Conservation (phyloP, 352 stramenopile species). For the Pythium rishiriense region DNA sequence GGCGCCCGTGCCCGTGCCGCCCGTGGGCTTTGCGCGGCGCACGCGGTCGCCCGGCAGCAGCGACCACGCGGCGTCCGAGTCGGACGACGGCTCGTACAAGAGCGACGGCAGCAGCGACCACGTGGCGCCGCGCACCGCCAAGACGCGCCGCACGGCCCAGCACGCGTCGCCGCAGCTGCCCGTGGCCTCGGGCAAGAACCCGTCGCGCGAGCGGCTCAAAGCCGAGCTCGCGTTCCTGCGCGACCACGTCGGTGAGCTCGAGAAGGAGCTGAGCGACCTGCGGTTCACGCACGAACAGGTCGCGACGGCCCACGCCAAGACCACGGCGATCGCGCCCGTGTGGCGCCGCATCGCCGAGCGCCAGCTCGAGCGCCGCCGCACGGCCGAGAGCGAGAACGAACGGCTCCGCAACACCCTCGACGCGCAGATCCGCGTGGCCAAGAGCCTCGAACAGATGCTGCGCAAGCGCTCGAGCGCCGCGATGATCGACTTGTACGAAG, state of each 20-base stretch:
- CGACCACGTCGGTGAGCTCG: conserved; percentile 43
- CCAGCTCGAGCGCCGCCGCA: conserved; percentile 35
- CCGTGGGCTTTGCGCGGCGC: background rate
- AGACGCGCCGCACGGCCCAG: background rate
- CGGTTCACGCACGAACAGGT: conserved; percentile 28
- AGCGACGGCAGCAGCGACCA: conserved; percentile 22
- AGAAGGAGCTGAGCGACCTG: conserved; percentile 37
- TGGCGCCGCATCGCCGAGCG: conserved; percentile 55
- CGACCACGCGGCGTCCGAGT: conserved; percentile 5
- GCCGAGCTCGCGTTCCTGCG: conserved; percentile 46
- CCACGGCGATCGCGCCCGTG: conserved; percentile 32
- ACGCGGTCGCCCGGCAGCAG: conserved; percentile 1
- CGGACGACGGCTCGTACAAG: conserved; percentile 22
- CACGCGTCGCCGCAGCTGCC: conserved; percentile 1
- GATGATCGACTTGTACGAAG: conserved; percentile 32
- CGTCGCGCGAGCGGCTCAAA: conserved; percentile 47
- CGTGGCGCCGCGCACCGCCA: background rate
- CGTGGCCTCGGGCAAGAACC: conserved; percentile 29
- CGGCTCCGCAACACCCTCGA: conserved; percentile 43
- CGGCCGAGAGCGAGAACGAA: conserved; percentile 45
- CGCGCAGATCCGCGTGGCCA: conserved; percentile 48
- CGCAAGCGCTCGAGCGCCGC: conserved; percentile 47
- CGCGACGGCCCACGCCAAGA: conserved; percentile 23
- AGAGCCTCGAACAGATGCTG: conserved; percentile 51
- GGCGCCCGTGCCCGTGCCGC: conserved; percentile 17